Evolutionary conservation across 148 eudicot genomes (phyloP).

Genomic region (Arbutus unedo): DNA sequence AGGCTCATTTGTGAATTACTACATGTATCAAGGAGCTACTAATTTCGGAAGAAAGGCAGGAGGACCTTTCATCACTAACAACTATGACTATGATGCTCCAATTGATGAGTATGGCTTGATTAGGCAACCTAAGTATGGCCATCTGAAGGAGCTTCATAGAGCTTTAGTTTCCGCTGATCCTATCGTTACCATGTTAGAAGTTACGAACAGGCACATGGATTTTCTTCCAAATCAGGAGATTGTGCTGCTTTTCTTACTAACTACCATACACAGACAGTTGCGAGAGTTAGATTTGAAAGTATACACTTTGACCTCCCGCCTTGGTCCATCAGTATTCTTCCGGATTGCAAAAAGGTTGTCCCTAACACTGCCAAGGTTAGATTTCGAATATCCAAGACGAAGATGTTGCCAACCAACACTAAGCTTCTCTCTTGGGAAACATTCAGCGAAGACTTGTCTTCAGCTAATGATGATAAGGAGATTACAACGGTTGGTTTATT

Average conservation of each 20-base stretch:
- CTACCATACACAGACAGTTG: slow-evolving; percentile 48
- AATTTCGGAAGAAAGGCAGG: slow-evolving; percentile 96
- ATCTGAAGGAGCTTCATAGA: slow-evolving; percentile 80
- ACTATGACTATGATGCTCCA: slow-evolving; percentile 98
- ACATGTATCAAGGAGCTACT: slow-evolving; percentile 98
- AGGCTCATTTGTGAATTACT: slow-evolving; percentile 89
- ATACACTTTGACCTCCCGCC: slow-evolving; percentile 75
- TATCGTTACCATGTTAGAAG: slow-evolving; percentile 29
- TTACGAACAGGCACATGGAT: slow-evolving; percentile 80
- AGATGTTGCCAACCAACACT: slow-evolving; percentile 52
- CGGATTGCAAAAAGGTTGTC: slow-evolving; percentile 76
- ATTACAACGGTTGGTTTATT: slow-evolving; percentile 57
- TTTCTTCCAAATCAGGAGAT: slow-evolving; percentile 53
- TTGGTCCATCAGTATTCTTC: slow-evolving; percentile 99
- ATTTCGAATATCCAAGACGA: slow-evolving; percentile 43
- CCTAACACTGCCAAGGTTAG: slow-evolving; percentile 93
- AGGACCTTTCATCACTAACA: slow-evolving; percentile 93
- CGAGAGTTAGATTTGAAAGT: slow-evolving; percentile 53
- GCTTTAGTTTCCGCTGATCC: slow-evolving; percentile 87
- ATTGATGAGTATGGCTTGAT: slow-evolving; percentile 91
- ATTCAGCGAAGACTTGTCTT: slow-evolving; percentile 56
- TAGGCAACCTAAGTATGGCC: slow-evolving; percentile 88
- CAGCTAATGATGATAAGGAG: slow-evolving; percentile 38
- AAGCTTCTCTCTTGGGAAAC: slow-evolving; percentile 58
- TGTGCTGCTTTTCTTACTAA: slow-evolving; percentile 89